These are phyloP conservation scores for Penicillium robsamsonii DNA, from an alignment of 495 filamentous ascomycete species.

Conservation along the genomic window DNA sequence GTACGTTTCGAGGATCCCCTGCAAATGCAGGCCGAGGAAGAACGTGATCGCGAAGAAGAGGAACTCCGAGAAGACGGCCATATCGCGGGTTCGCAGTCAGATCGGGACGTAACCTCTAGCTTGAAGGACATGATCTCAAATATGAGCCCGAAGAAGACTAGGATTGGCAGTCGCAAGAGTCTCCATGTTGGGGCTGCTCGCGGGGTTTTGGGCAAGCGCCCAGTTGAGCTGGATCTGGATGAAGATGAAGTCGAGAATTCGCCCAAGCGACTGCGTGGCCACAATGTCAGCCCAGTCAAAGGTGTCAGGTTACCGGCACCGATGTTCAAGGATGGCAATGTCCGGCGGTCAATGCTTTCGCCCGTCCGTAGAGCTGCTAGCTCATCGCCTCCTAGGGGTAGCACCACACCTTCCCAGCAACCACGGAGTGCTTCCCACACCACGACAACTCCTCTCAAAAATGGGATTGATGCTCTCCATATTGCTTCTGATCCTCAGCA, in stretches of 20 bases:
- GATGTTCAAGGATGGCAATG: slow-evolving; percentile 60
- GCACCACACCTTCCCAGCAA: slow-evolving; percentile 37
- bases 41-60: slow-evolving; percentile 64
- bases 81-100: slow-evolving; percentile 49
- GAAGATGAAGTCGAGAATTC: slow-evolving; percentile 61
- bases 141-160: slow-evolving; percentile 72
- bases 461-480: slow-evolving; percentile 25
- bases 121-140: slow-evolving; percentile 75
- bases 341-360: slow-evolving; percentile 56
- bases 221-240: slow-evolving; percentile 67
- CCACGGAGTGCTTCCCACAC: slow-evolving; percentile 16
- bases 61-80: slow-evolving; percentile 60
- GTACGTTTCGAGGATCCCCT: slow-evolving; percentile 68
- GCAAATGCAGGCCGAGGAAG: slow-evolving; percentile 65
- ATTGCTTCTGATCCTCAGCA: slow-evolving; percentile 26
- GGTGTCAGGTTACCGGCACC: slow-evolving; percentile 65
- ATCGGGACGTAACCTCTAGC: slow-evolving; percentile 59
- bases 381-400: slow-evolving; percentile 35
- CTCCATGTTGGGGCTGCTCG: slow-evolving; percentile 71
- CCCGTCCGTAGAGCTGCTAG: slow-evolving; percentile 35
- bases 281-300: slow-evolving; percentile 74
- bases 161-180: slow-evolving; percentile 68
- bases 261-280: slow-evolving; percentile 67
- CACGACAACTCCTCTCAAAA: slow-evolving; percentile 26
- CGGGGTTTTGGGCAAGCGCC: slow-evolving; percentile 72